A percentile compares a stretch with the other conserved stretches of the same genome.
Evolutionary conservation across 2,329 filamentous ascomycete species (phyloP).

Genomic region (Scedosporium boydii): DNA sequence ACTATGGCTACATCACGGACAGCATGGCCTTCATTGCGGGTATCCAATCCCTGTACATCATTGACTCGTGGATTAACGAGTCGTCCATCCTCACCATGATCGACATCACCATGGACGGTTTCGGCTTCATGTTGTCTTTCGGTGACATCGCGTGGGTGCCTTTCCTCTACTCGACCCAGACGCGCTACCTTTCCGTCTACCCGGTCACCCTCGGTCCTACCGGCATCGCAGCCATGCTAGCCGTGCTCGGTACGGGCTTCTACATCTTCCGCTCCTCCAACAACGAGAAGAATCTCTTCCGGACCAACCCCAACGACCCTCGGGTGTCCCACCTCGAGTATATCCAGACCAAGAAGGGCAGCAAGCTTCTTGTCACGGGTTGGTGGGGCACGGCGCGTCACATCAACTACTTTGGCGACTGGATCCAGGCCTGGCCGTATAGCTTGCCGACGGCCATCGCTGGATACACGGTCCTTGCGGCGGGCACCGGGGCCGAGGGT

Average conservation of each 20-base stretch:
- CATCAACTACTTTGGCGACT: constrained; percentile 94
- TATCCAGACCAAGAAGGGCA: constrained; percentile 75
- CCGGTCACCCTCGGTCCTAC: constrained; percentile 66
- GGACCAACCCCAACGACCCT: constrained; percentile 75
- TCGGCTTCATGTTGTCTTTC: constrained; percentile 91
- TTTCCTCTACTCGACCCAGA: constrained; percentile 77
- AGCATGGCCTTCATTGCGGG: constrained; percentile 71
- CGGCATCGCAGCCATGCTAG: constrained; percentile 55
- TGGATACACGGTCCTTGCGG: constrained; percentile 63
- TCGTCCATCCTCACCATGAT: constrained; percentile 85
- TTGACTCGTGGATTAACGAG: constrained; percentile 84
- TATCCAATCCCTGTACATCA: constrained; percentile 72
- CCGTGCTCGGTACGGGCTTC: constrained; percentile 65
- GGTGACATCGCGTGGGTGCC: constrained; percentile 91
- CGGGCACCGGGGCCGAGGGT: constrained; percentile 36
- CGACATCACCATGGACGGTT: constrained; percentile 86
- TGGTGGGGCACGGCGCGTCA: constrained; percentile 93
- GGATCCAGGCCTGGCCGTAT: constrained; percentile 89
- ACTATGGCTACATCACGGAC: constrained; percentile 73
- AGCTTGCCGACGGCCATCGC: constrained; percentile 77
- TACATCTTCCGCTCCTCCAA: constrained; percentile 91
- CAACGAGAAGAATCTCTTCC: constrained; percentile 90
- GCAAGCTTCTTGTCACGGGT: constrained; percentile 70
- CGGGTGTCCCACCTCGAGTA: constrained; percentile 71
- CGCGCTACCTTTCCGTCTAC: constrained; percentile 74